Base-by-base conservation (phyloP, 805 yeast genomes). In the Cyberlindnera amylophila region DNA sequence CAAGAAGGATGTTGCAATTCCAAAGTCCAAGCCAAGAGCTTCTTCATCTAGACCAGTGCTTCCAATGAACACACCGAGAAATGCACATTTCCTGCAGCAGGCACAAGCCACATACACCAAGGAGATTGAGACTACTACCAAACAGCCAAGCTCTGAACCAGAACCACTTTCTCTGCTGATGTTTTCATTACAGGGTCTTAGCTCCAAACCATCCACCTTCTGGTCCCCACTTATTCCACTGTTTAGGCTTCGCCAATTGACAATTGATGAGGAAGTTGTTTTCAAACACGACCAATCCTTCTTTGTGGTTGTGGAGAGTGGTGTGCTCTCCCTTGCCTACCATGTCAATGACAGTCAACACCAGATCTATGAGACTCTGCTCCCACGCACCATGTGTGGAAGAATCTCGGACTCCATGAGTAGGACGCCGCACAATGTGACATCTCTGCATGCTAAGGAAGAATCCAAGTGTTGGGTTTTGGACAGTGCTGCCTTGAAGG, bases 381-480 rank as follows among this genome's bases (percentile, higher is more conserved):
- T 79, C 27, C 79, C 79, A 19, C 66, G 72, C 47, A 78, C 83
- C 0, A 77, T 81, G 11, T 72, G 76, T 57, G 85, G 85, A 6
- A 55, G 59, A 19, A 57, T 67, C 23, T 41, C 44, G 4, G 52
- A 49, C 21, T 18, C 37, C 28, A n/a, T 65, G 36, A 58, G 68
- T 32, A 58, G 56, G 13, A 28, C 17, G 4, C 18, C 11, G 32
- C 56, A 59, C 28, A 65, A 71, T 34, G 67, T 70, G 11, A 69
- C 75, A 4, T 59, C 64, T 4, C 75, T 81, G 41, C 63, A 67
- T 6, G 77, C 84, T 1, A 88, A 82, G 38, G 71, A 69, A 24
- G 85, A 80, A 39, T 68, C 84, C 2, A 72, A 75, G 9, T 70
- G 85, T 2, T 89, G 96, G 96, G 68, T 75, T 35, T 63, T 90